phyloP scores from a whole-genome alignment of 129 eudicot species.

The Flaveria sonorensis region DNA sequence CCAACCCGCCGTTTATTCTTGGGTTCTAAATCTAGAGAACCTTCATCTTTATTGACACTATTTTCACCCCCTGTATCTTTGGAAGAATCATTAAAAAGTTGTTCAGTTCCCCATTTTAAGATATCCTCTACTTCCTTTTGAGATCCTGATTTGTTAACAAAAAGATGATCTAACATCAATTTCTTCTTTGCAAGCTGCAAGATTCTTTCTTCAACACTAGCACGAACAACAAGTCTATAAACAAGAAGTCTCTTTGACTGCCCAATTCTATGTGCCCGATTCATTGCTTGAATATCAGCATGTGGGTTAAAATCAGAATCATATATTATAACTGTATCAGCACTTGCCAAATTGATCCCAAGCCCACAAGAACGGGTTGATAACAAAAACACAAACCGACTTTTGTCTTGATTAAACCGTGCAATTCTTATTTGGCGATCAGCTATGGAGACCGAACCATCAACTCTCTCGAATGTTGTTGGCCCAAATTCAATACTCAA shows the following conservation, averaged over 20 bases:
- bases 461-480: conserved; percentile 88
- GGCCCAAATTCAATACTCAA: conserved; percentile 83
- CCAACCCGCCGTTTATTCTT: conserved; percentile 65
- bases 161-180: conserved; percentile 94
- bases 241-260: conserved; percentile 90
- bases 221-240: conserved; percentile 93
- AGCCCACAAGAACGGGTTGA: conserved; percentile 97
- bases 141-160: conserved; percentile 88
- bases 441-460: conserved; percentile 94
- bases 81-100: conserved; percentile 68
- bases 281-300: conserved; percentile 99
- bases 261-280: conserved; percentile 96
- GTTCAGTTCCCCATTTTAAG: conserved; percentile 93
- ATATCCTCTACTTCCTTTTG: conserved; percentile 96
- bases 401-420: conserved; percentile 89
- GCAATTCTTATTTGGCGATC: conserved; percentile 87
- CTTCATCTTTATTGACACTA: conserved; percentile 46
- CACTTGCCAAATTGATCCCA: conserved; percentile 95
- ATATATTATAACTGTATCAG: conserved; percentile 95
- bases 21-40: conserved; percentile 51
- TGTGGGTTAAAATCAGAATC: conserved; percentile 98
- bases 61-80: conserved; percentile 58
- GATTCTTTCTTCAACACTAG: conserved; percentile 97
- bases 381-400: conserved; percentile 80
- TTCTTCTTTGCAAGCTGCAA: conserved; percentile 96